phyloP scores from a whole-genome alignment of 2,329 filamentous ascomycete genomes.

The Leptosphaerulina australis region DNA sequence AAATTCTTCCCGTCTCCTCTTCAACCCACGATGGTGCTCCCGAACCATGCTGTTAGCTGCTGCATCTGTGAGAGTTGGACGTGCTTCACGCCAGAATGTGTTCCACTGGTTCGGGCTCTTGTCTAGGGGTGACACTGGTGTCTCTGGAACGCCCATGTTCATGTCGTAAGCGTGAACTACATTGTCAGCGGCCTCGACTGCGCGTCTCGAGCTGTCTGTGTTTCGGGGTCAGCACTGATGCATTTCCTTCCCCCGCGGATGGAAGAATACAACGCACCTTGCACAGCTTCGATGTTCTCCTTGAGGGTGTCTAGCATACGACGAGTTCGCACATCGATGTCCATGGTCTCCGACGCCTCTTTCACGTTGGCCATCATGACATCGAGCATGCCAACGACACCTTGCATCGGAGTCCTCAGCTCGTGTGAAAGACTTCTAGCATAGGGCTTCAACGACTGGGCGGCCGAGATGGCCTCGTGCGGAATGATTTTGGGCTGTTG shows the following conservation, averaged over 20 bases:
- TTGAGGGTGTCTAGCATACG: conserved; percentile 67
- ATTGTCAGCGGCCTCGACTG: conserved; percentile 76
- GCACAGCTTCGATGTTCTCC: conserved; percentile 72
- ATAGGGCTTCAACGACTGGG: conserved; percentile 72
- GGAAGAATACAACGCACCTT: too few species aligned
- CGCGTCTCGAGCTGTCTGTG: conserved; percentile 72
- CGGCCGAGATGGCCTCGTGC: conserved; percentile 61
- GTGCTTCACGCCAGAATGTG: conserved; percentile 42
- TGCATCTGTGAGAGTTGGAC: conserved; percentile 52
- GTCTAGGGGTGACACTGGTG: conserved; percentile 55
- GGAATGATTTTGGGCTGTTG: conserved; percentile 56
- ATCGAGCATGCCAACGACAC: conserved; percentile 76
- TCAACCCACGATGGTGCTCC: conserved; percentile 49
- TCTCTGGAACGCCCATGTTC: conserved; percentile 75
- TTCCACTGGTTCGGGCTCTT: conserved; percentile 37
- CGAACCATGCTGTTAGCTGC: conserved; percentile 51
- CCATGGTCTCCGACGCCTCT: conserved; percentile 65
- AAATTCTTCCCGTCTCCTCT: conserved; percentile 52
- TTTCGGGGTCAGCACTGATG: conserved; percentile 18
- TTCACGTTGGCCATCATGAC: conserved; percentile 76
- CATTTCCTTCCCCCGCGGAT: too few species aligned
- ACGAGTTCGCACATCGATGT: conserved; percentile 57
- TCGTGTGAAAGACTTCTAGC: conserved; percentile 76
- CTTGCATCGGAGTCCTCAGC: conserved; percentile 75
- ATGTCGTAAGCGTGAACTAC: conserved; percentile 77